A percentile compares a stretch with the other conserved stretches of the same genome.
These are phyloP conservation scores for Marasmius tenuissimus DNA, from an alignment of 1,284 basidiomycete species.

Conservation along the genomic window DNA sequence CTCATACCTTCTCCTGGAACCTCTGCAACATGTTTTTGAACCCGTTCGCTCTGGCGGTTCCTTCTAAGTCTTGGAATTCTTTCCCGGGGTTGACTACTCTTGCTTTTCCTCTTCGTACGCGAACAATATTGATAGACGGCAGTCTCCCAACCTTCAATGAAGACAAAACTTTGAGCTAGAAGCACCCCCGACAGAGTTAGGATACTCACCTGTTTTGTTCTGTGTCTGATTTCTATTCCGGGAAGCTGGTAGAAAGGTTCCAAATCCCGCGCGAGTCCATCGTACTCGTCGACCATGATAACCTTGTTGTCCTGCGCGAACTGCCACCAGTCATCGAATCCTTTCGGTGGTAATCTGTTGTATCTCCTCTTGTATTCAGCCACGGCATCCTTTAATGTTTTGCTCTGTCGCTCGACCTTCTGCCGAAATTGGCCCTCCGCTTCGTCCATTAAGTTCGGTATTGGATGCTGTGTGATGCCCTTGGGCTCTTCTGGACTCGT, in stretches of 20 bases:
- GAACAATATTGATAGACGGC: slow-evolving; percentile 83
- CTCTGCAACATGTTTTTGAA: slow-evolving; percentile 74
- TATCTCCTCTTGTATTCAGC: slow-evolving; percentile 80
- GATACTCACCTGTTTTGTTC: slow-evolving; percentile 64
- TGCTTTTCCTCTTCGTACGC: slow-evolving; percentile 66
- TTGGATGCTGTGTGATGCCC: slow-evolving; percentile 57
- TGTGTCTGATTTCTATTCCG: slow-evolving; percentile 69
- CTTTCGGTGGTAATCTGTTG: slow-evolving; percentile 76
- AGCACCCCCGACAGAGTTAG: background rate
- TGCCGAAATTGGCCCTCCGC: slow-evolving; percentile 68
- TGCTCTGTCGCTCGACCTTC: slow-evolving; percentile 75
- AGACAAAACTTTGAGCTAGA: slow-evolving; percentile 4
- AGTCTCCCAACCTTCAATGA: slow-evolving; percentile 64
- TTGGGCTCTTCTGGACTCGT: slow-evolving; percentile 20
- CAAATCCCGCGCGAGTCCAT: slow-evolving; percentile 78
- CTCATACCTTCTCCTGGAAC: slow-evolving; percentile 61
- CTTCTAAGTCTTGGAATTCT: slow-evolving; percentile 60
- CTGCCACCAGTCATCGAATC: slow-evolving; percentile 88
- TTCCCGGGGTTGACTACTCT: slow-evolving; percentile 64
- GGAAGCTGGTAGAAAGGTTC: slow-evolving; percentile 78
- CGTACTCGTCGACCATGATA: slow-evolving; percentile 89
- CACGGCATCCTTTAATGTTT: slow-evolving; percentile 72
- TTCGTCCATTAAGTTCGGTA: slow-evolving; percentile 77
- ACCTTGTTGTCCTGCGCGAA: slow-evolving; percentile 77
- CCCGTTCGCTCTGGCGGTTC: slow-evolving; percentile 75